Evolutionary conservation across 352 stramenopile genomes (phyloP).

Genomic region (Phytopythium vexans): DNA sequence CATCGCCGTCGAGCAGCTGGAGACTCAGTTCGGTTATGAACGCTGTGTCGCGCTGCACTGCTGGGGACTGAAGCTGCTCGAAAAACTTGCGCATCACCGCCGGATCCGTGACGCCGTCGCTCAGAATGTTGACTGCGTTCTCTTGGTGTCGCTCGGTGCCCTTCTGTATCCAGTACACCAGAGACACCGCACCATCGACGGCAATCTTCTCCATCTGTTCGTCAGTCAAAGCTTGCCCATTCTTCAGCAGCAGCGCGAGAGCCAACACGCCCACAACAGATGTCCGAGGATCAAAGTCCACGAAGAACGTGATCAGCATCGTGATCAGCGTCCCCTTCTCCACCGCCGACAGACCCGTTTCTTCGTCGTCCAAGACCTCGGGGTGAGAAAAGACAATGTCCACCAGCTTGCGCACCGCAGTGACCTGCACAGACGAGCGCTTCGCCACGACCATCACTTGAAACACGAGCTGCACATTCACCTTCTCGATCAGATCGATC

Average conservation of each 20-base stretch:
- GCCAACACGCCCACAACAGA: constrained; percentile 74
- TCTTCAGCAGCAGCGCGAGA: constrained; percentile 59
- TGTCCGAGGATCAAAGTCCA: constrained; percentile 65
- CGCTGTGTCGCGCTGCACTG: constrained; percentile 45
- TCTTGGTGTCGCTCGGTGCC: constrained; percentile 79
- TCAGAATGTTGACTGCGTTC: constrained; percentile 68
- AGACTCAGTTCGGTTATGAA: constrained; percentile 69
- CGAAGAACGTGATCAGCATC: constrained; percentile 68
- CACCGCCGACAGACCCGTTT: constrained; percentile 31
- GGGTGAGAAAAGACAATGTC: constrained; percentile 72
- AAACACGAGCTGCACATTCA: constrained; percentile 58
- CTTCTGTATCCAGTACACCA: constrained; percentile 86
- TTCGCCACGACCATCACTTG: constrained; percentile 53
- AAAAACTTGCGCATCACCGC: constrained; percentile 50
- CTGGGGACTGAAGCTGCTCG: constrained; percentile 45
- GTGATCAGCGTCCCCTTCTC: constrained; percentile 65
- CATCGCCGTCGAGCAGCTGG: constrained; percentile 68
- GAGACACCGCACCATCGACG: constrained; percentile 58
- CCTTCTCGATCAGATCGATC: constrained; percentile 65
- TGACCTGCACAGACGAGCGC: constrained; percentile 57
- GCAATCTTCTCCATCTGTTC: constrained; percentile 74
- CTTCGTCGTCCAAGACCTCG: constrained; percentile 50
- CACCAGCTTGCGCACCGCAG: constrained; percentile 64
- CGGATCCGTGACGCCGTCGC: constrained; percentile 55
- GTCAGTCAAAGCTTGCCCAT: constrained; percentile 44